A percentile compares a stretch with the other conserved stretches of the same genome.
These are phyloP conservation scores for Aquilaria yunnanensis DNA, from an alignment of 345 rosid species.

Conservation along the genomic window DNA sequence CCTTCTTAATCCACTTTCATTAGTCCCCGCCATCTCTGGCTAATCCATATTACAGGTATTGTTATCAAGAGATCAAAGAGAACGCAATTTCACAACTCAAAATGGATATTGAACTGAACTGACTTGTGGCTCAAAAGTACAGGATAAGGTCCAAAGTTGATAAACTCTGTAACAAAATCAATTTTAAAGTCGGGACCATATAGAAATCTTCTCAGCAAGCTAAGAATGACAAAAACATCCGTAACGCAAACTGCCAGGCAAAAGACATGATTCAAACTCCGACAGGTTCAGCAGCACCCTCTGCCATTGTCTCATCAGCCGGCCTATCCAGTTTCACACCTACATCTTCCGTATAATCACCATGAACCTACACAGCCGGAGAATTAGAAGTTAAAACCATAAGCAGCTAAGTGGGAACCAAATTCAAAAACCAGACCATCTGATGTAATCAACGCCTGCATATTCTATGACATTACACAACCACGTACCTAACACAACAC, in stretches of 20 bases:
- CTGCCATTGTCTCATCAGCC: conserved; percentile 60
- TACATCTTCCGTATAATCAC: conserved; percentile 77
- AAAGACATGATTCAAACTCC: conserved; percentile 35
- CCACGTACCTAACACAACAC: too few species aligned
- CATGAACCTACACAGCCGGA: conserved; percentile 54
- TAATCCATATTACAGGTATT: too few species aligned
- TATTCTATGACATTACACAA: too few species aligned
- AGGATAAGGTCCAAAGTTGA: too few species aligned
- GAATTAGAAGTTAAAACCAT: background rate
- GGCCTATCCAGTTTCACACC: conserved; percentile 82
- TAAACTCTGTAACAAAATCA: background rate
- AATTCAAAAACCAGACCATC: background rate
- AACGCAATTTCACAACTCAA: too few species aligned
- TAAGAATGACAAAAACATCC: background rate
- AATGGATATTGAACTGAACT: too few species aligned
- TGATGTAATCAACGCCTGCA: too few species aligned
- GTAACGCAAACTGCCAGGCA: background rate
- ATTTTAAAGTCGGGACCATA: conserved; percentile 8
- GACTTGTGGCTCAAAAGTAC: too few species aligned
- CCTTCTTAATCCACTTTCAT: too few species aligned
- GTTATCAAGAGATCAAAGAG: too few species aligned
- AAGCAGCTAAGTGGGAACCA: background rate
- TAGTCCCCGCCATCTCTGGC: too few species aligned
- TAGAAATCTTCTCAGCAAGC: conserved; percentile 4
- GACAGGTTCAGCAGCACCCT: conserved; percentile 49